Conservation (phyloP, 1,284 basidiomycete species). For the Puccinia coronata region DNA sequence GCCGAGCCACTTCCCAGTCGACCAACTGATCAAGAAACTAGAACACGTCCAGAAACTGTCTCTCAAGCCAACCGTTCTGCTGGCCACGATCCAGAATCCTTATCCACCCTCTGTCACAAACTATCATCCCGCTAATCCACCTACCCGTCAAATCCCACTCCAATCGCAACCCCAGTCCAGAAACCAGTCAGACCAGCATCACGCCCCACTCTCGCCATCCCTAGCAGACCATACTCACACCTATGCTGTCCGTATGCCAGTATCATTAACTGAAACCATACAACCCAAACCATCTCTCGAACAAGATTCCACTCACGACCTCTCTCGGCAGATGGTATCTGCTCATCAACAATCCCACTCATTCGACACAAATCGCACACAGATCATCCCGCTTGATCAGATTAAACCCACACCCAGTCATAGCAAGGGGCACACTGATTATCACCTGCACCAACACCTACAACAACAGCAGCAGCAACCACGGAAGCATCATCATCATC, state of each 20-base stretch:
- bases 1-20: slow-evolving; percentile 19
- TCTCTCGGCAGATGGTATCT: background rate
- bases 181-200: background rate
- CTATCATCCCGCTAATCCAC: background rate
- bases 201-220: slow-evolving; percentile 30
- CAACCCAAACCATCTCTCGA: background rate
- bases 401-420: background rate
- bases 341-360: background rate
- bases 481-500: too few relatives aligned
- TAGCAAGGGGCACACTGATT: background rate
- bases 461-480: too few relatives aligned
- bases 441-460: background rate
- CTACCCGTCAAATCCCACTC: background rate
- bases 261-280: background rate
- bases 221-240: background rate
- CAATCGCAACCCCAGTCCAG: slow-evolving; percentile 17
- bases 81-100: background rate
- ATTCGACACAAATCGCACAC: background rate
- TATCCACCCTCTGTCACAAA: too few relatives aligned
- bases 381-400: too few relatives aligned
- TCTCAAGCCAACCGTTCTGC: slow-evolving; percentile 2
- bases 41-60: slow-evolving; percentile 10
- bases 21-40: slow-evolving; percentile 17
- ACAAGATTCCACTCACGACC: background rate
- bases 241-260: background rate